Evolutionary conservation across 169 alveolate genomes (phyloP).

Genomic region (Cryptosporidium sp.): DNA sequence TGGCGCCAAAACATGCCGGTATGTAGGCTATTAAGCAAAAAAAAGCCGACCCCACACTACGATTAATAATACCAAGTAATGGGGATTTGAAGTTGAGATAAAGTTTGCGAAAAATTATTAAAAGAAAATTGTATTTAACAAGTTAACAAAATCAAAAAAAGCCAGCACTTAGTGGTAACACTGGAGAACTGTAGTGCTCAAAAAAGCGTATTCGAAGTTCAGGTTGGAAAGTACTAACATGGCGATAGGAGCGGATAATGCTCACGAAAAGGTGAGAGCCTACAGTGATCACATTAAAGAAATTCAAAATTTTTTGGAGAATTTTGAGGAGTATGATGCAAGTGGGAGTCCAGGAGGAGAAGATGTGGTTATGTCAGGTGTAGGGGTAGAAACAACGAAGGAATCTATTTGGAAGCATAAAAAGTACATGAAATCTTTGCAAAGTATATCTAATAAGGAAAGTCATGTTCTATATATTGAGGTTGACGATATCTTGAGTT

Average conservation of each 20-base stretch:
- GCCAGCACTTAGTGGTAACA: background rate
- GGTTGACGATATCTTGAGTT: conserved; percentile 62
- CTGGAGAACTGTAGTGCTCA: background rate
- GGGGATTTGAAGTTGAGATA: background rate
- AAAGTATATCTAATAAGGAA: conserved; percentile 55
- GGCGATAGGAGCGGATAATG: conserved; percentile 57
- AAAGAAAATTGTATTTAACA: background rate
- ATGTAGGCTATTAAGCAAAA: background rate
- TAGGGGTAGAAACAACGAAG: background rate
- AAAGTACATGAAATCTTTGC: conserved; percentile 60
- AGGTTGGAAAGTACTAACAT: conserved; percentile 4
- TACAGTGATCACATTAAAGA: conserved; percentile 48
- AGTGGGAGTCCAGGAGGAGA: background rate
- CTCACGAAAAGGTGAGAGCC: conserved; percentile 71
- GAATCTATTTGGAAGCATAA: conserved; percentile 32
- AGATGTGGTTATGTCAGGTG: background rate
- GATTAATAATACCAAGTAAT: conserved; percentile 9
- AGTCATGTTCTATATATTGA: conserved; percentile 17
- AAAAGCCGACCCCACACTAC: conserved; percentile 18
- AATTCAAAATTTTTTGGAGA: conserved; percentile 32
- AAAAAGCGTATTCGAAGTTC: background rate
- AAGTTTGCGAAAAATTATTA: background rate
- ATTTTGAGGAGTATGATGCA: conserved; percentile 31
- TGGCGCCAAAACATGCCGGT: conserved; percentile 49
- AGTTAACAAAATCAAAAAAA: background rate